phyloP scores from a whole-genome alignment of 2,329 filamentous ascomycete species.

The Aspergillus proliferans region DNA sequence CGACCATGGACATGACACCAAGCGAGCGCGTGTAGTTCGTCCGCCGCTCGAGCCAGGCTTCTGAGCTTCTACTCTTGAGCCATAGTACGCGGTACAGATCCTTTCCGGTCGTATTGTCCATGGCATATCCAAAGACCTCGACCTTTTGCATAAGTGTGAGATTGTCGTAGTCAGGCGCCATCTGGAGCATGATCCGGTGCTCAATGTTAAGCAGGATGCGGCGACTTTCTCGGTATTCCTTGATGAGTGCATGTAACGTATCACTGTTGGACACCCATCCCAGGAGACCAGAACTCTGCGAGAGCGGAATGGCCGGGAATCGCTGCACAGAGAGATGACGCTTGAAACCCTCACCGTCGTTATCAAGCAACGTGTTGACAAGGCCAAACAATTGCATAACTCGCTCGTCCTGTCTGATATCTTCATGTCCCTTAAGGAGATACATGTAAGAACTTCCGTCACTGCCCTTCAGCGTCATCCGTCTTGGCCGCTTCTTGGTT shows the following conservation, averaged over 20 bases:
- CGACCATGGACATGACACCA: constrained; percentile 99
- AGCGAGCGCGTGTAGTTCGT: constrained; percentile 98
- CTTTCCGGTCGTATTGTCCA: constrained; percentile 98
- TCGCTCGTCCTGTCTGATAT: constrained; percentile 96
- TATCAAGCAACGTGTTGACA: constrained; percentile 88
- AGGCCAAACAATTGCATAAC: constrained; percentile 99
- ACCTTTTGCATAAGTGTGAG: constrained; percentile 99
- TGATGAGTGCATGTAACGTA: constrained; percentile 90
- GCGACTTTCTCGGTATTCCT: constrained; percentile 92
- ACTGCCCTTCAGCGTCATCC: constrained; percentile 79
- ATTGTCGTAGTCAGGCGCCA: constrained; percentile 98
- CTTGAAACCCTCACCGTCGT: constrained; percentile 95
- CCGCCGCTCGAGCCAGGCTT: constrained; percentile 92
- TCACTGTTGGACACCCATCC: constrained; percentile 98
- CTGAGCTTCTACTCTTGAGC: constrained; percentile 97
- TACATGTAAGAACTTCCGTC: constrained; percentile 86
- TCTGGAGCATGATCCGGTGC: constrained; percentile 98
- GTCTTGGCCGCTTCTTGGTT: constrained; percentile 91
- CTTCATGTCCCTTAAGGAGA: constrained; percentile 95
- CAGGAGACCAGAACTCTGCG: constrained; percentile 88
- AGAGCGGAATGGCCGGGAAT: constrained; percentile 91
- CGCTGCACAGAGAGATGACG: constrained; percentile 93
- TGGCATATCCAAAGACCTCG: constrained; percentile 96
- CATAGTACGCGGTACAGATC: constrained; percentile 96
- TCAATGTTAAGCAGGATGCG: constrained; percentile 99